Evolutionary conservation across 148 eudicot species (phyloP).

Genomic region (Cornus kousa): DNA sequence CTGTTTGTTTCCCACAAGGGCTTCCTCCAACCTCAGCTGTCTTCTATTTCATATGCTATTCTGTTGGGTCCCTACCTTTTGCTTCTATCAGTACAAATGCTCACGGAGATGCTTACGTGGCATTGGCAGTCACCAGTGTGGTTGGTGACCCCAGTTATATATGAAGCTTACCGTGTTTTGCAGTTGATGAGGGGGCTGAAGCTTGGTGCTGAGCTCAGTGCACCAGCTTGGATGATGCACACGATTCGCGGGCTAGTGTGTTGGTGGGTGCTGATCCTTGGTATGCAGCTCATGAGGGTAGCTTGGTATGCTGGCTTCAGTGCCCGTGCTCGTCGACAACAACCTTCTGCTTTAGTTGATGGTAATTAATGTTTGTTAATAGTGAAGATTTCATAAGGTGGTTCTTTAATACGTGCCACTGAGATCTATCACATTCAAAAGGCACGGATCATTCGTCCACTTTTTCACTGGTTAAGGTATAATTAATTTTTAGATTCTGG

Average conservation of each 20-base stretch:
- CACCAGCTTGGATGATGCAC: constrained; percentile 77
- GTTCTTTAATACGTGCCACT: too few species aligned
- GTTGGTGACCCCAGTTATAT: constrained; percentile 86
- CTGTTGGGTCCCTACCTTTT: constrained; percentile 88
- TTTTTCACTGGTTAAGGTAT: too few species aligned
- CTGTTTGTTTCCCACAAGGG: constrained; percentile 61
- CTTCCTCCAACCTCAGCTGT: constrained; percentile 63
- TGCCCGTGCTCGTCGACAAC: constrained; percentile 39
- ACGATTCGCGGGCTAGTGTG: constrained; percentile 80
- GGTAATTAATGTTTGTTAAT: constrained; percentile 1
- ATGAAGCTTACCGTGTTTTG: constrained; percentile 79
- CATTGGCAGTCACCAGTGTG: constrained; percentile 97
- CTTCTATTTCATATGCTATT: constrained; percentile 59
- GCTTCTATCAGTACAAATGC: constrained; percentile 73
- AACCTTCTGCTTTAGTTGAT: constrained; percentile 23
- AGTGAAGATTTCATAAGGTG: neutral
- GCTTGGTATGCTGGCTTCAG: constrained; percentile 96
- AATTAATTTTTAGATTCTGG: too few species aligned
- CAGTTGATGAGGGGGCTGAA: constrained; percentile 97
- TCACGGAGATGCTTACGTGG: constrained; percentile 92
- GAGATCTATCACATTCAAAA: too few species aligned
- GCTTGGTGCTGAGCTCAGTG: constrained; percentile 77
- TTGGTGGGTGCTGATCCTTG: constrained; percentile 93
- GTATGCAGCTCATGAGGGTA: constrained; percentile 97
- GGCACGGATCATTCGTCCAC: too few species aligned